Base-by-base conservation (phyloP, 768 basidiomycete genomes). In the Mycena leptocephala region DNA sequence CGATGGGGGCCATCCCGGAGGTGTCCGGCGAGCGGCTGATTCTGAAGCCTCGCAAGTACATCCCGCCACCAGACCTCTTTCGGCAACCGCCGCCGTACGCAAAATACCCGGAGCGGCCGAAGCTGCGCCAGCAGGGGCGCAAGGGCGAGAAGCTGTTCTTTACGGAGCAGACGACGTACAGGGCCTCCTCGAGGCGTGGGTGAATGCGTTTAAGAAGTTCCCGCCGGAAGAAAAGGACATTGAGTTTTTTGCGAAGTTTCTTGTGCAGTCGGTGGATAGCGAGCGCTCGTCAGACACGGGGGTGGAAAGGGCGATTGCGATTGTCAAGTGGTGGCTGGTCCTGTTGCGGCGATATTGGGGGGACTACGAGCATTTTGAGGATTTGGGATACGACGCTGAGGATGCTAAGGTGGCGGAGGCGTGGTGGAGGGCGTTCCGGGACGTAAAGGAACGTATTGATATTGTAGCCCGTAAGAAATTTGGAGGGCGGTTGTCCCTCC, bases 301-400 rank as follows among this genome's bases (percentile, higher is more conserved):
- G 0, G 84, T 96, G 48, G 93, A 94, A 84, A 90, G 90, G 75
- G 94, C 92, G 66, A 83, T 95, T 16, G 90, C 90, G 30, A 90
- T 95, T 22, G 87, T 96, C 88, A 93, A 90, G 80, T 97, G 94
- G 95, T 97, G 96, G 97, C 83, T 92, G 76, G 88, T 94, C 37
- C 81, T 97, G 32, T 82, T 96, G 79, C 86, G 93, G 79, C 85
- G 93, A 75, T 83, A 90, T 80, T 96, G 94, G 90, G 90, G 88
- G 14, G 84, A 86, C 5, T 90, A 90, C 69, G 93, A 95, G 83
- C 79, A 84, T 70, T 82, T 84, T 37, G 88, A 86, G 51, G 84
- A 83, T 28, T 83, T 86, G 51, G 83, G 83, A 61, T 75, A 79
- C 37, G 80, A 81, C 32, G 74, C 77, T 77, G 75, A 83, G 85